A percentile compares a stretch with the other conserved stretches of the same genome.
phyloP scores from a whole-genome alignment of 176 grass and related monocot species.

The Bromus sterilis region DNA sequence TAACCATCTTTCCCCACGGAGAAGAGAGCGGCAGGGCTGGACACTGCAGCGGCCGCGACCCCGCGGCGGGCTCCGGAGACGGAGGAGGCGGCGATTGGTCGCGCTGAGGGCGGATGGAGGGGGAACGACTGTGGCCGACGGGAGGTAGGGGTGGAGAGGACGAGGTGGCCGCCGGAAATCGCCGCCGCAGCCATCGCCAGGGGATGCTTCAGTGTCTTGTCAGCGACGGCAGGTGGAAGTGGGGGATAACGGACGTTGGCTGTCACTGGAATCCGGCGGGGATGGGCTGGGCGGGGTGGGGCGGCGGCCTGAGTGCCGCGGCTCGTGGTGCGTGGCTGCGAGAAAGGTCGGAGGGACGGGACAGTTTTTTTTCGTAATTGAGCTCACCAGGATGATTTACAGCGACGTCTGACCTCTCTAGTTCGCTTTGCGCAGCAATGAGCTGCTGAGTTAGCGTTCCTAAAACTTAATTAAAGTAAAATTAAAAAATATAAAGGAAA shows the following conservation, averaged over 20 bases:
- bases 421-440: no score
- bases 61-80: constrained; percentile 11
- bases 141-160: constrained; percentile 12
- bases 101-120: not conserved
- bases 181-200: constrained; percentile 25
- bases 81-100: constrained; percentile 13
- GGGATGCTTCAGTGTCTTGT: not conserved
- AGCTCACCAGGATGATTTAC: no score
- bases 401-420: no score
- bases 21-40: not conserved
- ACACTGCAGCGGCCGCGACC: constrained; percentile 20
- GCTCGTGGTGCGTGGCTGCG: not conserved
- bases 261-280: not conserved
- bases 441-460: no score
- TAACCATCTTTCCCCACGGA: constrained; percentile 29
- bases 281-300: not conserved
- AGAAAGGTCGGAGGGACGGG: not conserved
- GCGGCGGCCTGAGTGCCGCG: not conserved
- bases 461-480: no score
- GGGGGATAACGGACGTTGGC: not conserved
- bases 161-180: constrained; percentile 22
- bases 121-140: not conserved
- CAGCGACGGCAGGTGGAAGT: not conserved
- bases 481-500: no score
- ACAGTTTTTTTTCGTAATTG: no score